Evolutionary conservation across 1,139 yeast species (phyloP), one percentile per base, ranked within the genome.

Genomic region (Yamadazyma jaroonii): DNA sequence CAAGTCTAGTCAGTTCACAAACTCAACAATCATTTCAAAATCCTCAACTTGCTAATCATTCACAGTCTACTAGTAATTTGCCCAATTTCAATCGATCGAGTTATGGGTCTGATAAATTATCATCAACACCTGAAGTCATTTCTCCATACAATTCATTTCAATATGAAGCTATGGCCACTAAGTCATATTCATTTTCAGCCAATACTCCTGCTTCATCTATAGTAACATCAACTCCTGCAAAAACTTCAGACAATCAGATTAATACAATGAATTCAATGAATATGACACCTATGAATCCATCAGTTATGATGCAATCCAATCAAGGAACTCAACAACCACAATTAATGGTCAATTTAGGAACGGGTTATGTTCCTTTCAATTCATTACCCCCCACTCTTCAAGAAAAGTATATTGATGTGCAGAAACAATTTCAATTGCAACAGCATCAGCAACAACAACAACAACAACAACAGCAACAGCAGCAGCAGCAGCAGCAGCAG

Each of bases 321-420:
- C 29, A 27, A 13, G 10, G 9, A 3, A 22, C 17, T 17, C 38
- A 38, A 20, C 32, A 29, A 6, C 31, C 31, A 9, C 58, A 51
- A 34, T 38, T 53, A 36, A 56, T 56, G 59, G 57, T 53, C 9
- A 55, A 55, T 35, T 28, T 44, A 10, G 50, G 50, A 2, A 45
- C 31, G 36, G 57, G 56, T 6, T 53, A 45, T 36, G 48, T 52
- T 12, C 58, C 59, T 7, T 53, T 52, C 36, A 43, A 39, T 25
- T 40, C 51, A 2, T 46, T 55, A 32, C 56, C 49, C 14, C 51
- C 53, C 3, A 47, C 45, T 22, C 34, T 50, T 9, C 59, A 53
- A 34, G 53, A 51, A 46, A 46, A 50, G 37, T 49, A 46, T 29
- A 44, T 51, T 43, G 46, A 43, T 34, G 48, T 45, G 13, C 57